phyloP scores from a whole-genome alignment of 352 stramenopile genomes.

The Phytophthora boehmeriae region DNA sequence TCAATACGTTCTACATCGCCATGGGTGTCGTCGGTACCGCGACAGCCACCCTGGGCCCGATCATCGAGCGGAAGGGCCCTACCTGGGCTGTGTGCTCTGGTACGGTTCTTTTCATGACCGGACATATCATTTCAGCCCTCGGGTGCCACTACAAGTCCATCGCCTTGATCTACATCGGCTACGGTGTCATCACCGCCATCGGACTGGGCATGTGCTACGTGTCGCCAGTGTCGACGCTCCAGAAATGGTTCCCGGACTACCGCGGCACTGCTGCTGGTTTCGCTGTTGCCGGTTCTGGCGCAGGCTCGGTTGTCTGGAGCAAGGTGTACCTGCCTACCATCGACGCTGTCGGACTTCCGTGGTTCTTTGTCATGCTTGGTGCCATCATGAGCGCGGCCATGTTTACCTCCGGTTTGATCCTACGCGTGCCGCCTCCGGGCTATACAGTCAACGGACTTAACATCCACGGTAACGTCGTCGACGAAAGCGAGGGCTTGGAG shows the following conservation, averaged over 20 bases:
- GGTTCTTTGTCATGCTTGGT: constrained; percentile 58
- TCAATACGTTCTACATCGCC: constrained; percentile 76
- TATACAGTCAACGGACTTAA: constrained; percentile 55
- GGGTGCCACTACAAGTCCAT: constrained; percentile 60
- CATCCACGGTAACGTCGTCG: constrained; percentile 55
- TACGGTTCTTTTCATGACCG: constrained; percentile 50
- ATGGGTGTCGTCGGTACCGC: constrained; percentile 62
- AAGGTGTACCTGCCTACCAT: constrained; percentile 64
- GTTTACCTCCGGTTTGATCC: constrained; percentile 48
- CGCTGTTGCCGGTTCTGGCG: constrained; percentile 62
- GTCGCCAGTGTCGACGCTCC: constrained; percentile 61
- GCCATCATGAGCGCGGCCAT: constrained; percentile 44
- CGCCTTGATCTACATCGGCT: constrained; percentile 64
- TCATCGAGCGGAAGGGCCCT: constrained; percentile 65
- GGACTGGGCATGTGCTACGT: constrained; percentile 75
- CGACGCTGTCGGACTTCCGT: constrained; percentile 46
- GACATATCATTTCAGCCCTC: constrained; percentile 61
- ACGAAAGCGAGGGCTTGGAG: constrained; percentile 29
- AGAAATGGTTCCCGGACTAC: constrained; percentile 84
- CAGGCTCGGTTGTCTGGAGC: constrained; percentile 62
- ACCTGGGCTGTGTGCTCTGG: constrained; percentile 48
- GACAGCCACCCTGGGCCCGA: constrained; percentile 58
- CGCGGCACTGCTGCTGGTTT: constrained; percentile 68
- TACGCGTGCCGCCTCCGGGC: constrained; percentile 52
- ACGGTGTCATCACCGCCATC: constrained; percentile 68